phyloP scores from a whole-genome alignment of 1,139 yeast species.

The Candida frijolesensis region DNA sequence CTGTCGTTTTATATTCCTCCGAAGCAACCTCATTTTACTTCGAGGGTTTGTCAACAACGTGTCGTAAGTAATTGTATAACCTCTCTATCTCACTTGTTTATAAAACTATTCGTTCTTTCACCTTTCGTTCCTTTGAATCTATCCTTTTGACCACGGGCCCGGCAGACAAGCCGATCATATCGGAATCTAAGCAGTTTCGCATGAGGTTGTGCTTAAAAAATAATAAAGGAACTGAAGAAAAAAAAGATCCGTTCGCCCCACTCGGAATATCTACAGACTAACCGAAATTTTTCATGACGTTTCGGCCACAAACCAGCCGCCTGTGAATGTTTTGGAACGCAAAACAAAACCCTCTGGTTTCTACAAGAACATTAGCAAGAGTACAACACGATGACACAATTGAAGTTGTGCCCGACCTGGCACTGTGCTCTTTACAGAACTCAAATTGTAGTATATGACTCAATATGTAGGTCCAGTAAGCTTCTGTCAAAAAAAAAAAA shows the following conservation, averaged over 20 bases:
- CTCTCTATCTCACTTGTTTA: neutral
- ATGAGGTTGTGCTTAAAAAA: neutral
- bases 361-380: too few relatives aligned
- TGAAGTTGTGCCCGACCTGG: too few relatives aligned
- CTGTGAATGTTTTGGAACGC: neutral
- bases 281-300: neutral
- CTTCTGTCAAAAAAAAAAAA: too few relatives aligned
- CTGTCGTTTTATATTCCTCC: neutral
- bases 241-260: conserved; percentile 4
- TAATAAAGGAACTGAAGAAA: neutral
- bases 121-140: too few relatives aligned
- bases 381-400: too few relatives aligned
- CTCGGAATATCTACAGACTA: neutral
- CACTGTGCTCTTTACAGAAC: too few relatives aligned
- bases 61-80: neutral
- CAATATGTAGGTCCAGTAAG: too few relatives aligned
- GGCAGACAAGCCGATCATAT: neutral
- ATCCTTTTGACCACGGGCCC: too few relatives aligned
- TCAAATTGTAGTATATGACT: too few relatives aligned
- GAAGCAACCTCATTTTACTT: neutral
- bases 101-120: neutral
- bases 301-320: neutral
- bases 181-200: neutral
- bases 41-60: neutral
- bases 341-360: neutral